Evolutionary conservation across 2,329 filamentous ascomycete genomes (phyloP).

Genomic region (Graphilbum fragrans): DNA sequence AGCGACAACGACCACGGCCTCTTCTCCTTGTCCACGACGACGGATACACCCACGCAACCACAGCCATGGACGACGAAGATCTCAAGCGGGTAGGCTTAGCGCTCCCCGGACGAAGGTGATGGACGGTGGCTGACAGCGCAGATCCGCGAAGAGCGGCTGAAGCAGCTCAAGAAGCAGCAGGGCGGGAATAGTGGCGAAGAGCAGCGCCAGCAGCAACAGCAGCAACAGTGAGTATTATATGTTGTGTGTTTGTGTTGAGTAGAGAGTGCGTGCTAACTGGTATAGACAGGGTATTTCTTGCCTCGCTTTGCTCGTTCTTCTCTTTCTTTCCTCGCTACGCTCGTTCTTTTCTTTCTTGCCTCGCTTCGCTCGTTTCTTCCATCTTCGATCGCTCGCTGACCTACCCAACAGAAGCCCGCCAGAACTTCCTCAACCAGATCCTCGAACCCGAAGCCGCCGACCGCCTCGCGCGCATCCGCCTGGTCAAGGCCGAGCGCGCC

Average conservation of each 20-base stretch:
- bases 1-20: background rate
- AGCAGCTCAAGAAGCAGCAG: conserved; percentile 74
- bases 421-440: conserved; percentile 77
- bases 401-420: conserved; percentile 46
- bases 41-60: background rate
- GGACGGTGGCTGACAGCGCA: conserved; percentile 22
- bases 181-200: conserved; percentile 32
- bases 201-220: conserved; percentile 50
- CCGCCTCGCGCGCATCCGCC: conserved; percentile 81
- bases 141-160: conserved; percentile 85
- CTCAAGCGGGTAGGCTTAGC: conserved; percentile 19
- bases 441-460: conserved; percentile 89
- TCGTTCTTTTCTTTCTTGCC: background rate
- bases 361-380: background rate
- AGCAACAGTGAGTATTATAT: conserved; percentile 7
- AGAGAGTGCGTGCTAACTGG: background rate
- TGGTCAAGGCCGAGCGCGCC: conserved; percentile 89
- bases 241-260: background rate
- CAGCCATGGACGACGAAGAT: conserved; percentile 26
- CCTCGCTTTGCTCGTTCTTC: background rate
- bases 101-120: background rate
- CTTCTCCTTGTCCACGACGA: too few relatives aligned
- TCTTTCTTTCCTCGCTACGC: background rate
- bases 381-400: background rate
- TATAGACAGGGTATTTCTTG: too few relatives aligned